These are phyloP conservation scores for Rhododendron henanense DNA, from an alignment of 148 eudicot species.

Conservation along the genomic window DNA sequence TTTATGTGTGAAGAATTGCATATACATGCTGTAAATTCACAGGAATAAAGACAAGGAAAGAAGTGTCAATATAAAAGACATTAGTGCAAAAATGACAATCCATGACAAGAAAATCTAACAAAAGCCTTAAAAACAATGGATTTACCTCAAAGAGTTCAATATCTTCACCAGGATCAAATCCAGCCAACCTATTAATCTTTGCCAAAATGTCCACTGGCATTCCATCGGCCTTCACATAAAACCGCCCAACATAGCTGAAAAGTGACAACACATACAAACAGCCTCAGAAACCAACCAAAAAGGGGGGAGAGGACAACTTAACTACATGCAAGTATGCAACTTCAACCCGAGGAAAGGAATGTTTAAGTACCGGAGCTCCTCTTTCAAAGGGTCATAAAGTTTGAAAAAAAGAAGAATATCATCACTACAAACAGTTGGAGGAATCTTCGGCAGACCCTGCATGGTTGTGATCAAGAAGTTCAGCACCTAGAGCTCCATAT, in stretches of 20 bases:
- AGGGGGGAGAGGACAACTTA: neutral
- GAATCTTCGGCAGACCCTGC: conserved; percentile 60
- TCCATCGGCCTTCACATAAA: conserved; percentile 56
- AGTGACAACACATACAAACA: conserved; percentile 7
- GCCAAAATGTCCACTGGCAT: conserved; percentile 63
- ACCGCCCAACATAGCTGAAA: conserved; percentile 77
- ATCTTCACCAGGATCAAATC: conserved; percentile 74
- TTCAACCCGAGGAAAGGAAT: neutral
- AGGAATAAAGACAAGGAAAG: neutral
- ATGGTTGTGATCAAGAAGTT: conserved; percentile 8
- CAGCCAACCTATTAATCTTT: conserved; percentile 76
- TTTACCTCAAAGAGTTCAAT: conserved; percentile 89
- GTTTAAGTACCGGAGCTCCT: conserved; percentile 66
- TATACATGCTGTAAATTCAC: neutral
- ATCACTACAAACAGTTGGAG: conserved; percentile 65
- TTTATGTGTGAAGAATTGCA: neutral
- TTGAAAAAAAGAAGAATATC: conserved; percentile 92
- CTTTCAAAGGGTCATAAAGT: conserved; percentile 81
- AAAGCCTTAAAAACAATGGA: conserved; percentile 57
- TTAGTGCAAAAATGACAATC: neutral
- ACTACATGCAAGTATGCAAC: neutral
- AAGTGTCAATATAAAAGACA: neutral
- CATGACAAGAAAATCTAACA: neutral
- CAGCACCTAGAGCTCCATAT: neutral
- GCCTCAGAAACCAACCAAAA: neutral